Conservation (phyloP, 2,329 filamentous ascomycete species). For the Microthyrium microscopicum region DNA sequence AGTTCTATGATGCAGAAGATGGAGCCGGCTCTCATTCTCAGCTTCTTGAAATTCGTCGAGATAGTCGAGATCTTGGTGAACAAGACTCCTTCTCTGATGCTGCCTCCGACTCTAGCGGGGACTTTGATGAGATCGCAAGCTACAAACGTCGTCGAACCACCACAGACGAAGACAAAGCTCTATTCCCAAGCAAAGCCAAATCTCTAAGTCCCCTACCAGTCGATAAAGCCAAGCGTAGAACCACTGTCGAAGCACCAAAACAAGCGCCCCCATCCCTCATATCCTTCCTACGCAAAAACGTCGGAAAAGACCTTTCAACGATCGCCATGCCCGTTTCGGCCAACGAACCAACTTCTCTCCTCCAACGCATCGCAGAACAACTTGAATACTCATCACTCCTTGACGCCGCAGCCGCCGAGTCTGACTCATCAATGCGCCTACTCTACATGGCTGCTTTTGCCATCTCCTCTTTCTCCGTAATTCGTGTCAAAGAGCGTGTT, state of each 20-base stretch:
- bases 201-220: slow-evolving; percentile 63
- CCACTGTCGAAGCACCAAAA: slow-evolving; percentile 54
- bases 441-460: slow-evolving; percentile 83
- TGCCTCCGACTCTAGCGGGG: slow-evolving; percentile 48
- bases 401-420: slow-evolving; percentile 41
- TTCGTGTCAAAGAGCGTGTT: slow-evolving; percentile 72
- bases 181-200: slow-evolving; percentile 65
- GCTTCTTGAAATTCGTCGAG: slow-evolving; percentile 57
- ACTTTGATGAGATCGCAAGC: slow-evolving; percentile 32
- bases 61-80: slow-evolving; percentile 39
- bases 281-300: slow-evolving; percentile 88
- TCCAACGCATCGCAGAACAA: slow-evolving; percentile 81
- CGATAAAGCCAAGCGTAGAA: slow-evolving; percentile 46
- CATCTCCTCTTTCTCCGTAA: slow-evolving; percentile 67
- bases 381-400: slow-evolving; percentile 80
- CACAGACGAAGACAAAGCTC: slow-evolving; percentile 21
- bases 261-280: slow-evolving; percentile 80
- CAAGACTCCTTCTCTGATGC: slow-evolving; percentile 28
- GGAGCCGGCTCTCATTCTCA: slow-evolving; percentile 41
- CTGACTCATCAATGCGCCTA: slow-evolving; percentile 53
- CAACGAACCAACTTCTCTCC: slow-evolving; percentile 77
- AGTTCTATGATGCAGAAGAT: slow-evolving; percentile 87
- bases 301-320: slow-evolving; percentile 90
- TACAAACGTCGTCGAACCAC: slow-evolving; percentile 21
- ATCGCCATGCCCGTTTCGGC: slow-evolving; percentile 96